phyloP scores from a whole-genome alignment of 306 rosid genomes.

The Vicia sativa region DNA sequence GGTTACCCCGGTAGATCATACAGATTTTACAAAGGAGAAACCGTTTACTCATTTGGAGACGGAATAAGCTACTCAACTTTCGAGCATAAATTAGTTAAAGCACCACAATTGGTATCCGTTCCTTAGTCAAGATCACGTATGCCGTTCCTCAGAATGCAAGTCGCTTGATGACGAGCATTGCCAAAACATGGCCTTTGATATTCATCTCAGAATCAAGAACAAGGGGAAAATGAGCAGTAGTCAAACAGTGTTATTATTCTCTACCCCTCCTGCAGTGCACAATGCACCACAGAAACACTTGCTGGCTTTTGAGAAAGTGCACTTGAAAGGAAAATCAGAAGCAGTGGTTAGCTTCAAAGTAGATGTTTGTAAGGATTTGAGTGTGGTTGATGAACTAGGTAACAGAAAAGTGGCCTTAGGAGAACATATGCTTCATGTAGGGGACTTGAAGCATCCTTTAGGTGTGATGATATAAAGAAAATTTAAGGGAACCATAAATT shows the following conservation, averaged over 20 bases:
- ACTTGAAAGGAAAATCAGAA: conserved; percentile 49
- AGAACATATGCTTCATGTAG: conserved; percentile 75
- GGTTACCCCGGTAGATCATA: conserved; percentile 91
- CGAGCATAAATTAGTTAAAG: conserved; percentile 56
- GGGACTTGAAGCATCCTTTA: conserved; percentile 71
- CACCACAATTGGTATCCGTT: conserved; percentile 56
- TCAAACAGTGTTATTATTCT: conserved; percentile 71
- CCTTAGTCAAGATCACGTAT: conserved; percentile 65
- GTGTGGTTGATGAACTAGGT: conserved; percentile 85
- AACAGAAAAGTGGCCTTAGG: conserved; percentile 80
- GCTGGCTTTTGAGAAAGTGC: conserved; percentile 75
- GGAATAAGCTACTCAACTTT: conserved; percentile 76
- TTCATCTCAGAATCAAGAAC: conserved; percentile 73
- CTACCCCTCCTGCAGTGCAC: conserved; percentile 81
- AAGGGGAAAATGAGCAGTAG: conserved; percentile 57
- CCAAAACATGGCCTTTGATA: conserved; percentile 59
- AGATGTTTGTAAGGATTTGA: conserved; percentile 86
- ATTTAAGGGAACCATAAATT: too few relatives aligned
- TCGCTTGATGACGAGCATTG: conserved; percentile 67
- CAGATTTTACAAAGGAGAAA: conserved; percentile 84
- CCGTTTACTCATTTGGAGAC: conserved; percentile 81
- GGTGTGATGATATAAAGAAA: conserved; percentile 67
- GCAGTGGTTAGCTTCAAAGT: conserved; percentile 67
- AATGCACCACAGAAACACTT: conserved; percentile 80
- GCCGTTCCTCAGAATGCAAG: conserved; percentile 64